A percentile compares a stretch with the other conserved stretches of the same genome.
Conservation (phyloP, 1,284 basidiomycete species). For the Sanghuangporus baumii region DNA sequence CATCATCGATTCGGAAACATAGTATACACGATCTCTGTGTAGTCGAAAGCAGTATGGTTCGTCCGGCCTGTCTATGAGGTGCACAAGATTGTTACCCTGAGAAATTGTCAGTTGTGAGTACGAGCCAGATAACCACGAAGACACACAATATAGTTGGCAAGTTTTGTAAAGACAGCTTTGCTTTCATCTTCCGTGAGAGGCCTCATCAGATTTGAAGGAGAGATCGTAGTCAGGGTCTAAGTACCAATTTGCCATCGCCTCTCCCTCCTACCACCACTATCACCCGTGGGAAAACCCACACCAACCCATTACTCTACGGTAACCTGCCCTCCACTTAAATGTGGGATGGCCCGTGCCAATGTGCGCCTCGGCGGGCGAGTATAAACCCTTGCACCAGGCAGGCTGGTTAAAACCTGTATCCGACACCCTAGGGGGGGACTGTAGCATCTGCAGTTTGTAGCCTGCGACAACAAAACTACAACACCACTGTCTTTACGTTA, state of each 20-base stretch:
- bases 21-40: constrained; percentile 89
- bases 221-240: not conserved
- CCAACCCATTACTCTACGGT: too few relatives aligned
- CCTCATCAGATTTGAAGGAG: constrained; percentile 45
- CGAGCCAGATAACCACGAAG: not conserved
- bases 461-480: too few relatives aligned
- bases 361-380: too few relatives aligned
- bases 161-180: constrained; percentile 83
- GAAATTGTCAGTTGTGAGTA: not conserved
- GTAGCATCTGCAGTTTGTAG: too few relatives aligned
- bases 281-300: too few relatives aligned
- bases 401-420: too few relatives aligned
- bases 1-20: constrained; percentile 92
- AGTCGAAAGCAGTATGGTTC: constrained; percentile 88
- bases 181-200: constrained; percentile 85
- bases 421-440: too few relatives aligned
- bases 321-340: too few relatives aligned
- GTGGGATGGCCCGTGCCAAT: too few relatives aligned
- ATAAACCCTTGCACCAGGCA: too few relatives aligned
- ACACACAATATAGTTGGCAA: constrained; percentile 82
- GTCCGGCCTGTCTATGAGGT: constrained; percentile 82
- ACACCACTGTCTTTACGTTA: too few relatives aligned
- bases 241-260: not conserved
- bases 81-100: constrained; percentile 86
- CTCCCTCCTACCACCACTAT: too few relatives aligned